Conservation (phyloP, 768 basidiomycete species). For the Rhodotorula paludigena region DNA sequence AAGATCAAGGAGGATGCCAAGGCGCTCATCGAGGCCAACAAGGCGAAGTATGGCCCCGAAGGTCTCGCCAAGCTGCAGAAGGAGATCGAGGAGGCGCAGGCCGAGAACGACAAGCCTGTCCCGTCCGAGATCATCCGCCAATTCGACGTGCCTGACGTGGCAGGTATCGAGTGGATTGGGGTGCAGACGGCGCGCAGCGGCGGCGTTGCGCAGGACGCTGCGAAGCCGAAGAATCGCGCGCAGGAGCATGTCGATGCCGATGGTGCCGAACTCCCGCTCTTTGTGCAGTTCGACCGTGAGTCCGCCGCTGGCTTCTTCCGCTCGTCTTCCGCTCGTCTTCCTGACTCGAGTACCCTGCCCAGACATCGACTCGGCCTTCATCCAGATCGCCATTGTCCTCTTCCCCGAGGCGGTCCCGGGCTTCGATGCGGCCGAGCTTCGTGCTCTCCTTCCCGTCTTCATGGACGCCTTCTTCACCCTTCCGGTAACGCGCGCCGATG, state of each 20-base stretch:
- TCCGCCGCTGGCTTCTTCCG: background rate
- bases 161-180: slow-evolving; percentile 87
- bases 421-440: slow-evolving; percentile 52
- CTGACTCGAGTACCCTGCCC: background rate
- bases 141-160: slow-evolving; percentile 88
- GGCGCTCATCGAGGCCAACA: slow-evolving; percentile 65
- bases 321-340: rapidly evolving
- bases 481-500: slow-evolving; percentile 66
- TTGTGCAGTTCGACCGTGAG: slow-evolving; percentile 76
- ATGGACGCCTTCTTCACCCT: slow-evolving; percentile 81
- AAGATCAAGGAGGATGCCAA: slow-evolving; percentile 77
- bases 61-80: slow-evolving; percentile 68
- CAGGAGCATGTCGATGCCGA: slow-evolving; percentile 64
- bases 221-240: slow-evolving; percentile 49
- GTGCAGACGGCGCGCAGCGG: slow-evolving; percentile 63
- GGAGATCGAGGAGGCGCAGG: slow-evolving; percentile 73
- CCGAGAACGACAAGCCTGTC: slow-evolving; percentile 75
- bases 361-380: slow-evolving; percentile 75
- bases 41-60: slow-evolving; percentile 65
- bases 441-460: slow-evolving; percentile 72
- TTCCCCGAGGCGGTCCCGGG: slow-evolving; percentile 69
- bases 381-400: slow-evolving; percentile 71
- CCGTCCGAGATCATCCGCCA: slow-evolving; percentile 71
- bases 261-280: slow-evolving; percentile 68
- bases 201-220: slow-evolving; percentile 48